phyloP scores from a whole-genome alignment of 495 filamentous ascomycete species.

The Penicillium lividum region DNA sequence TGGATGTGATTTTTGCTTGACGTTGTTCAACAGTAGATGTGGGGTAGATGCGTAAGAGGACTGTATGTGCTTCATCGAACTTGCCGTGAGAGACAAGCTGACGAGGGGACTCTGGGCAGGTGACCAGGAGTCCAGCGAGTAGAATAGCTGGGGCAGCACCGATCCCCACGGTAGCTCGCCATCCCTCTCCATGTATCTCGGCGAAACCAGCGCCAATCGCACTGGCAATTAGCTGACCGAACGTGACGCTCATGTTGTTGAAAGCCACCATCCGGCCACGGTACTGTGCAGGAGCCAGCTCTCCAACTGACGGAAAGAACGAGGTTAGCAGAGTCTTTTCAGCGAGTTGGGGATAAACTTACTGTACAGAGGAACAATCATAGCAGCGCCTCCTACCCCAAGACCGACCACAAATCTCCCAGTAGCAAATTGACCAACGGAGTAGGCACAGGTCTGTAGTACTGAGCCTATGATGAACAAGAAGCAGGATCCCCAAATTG shows the following conservation, averaged over 20 bases:
- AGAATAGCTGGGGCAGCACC: slow-evolving; percentile 49
- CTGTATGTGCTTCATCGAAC: slow-evolving; percentile 34
- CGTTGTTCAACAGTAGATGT: slow-evolving; percentile 38
- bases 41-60: slow-evolving; percentile 40
- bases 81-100: slow-evolving; percentile 49
- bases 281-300: slow-evolving; percentile 51
- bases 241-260: slow-evolving; percentile 57
- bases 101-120: slow-evolving; percentile 53
- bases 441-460: slow-evolving; percentile 45
- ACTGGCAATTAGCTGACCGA: slow-evolving; percentile 53
- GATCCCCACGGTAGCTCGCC: slow-evolving; percentile 52
- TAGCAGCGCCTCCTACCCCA: slow-evolving; percentile 55
- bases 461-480: slow-evolving; percentile 48
- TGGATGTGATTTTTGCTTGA: slow-evolving; percentile 37
- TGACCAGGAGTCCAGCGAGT: slow-evolving; percentile 40
- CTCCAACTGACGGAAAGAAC: slow-evolving; percentile 30
- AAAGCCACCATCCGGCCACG: slow-evolving; percentile 56
- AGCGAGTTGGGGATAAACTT: not conserved
- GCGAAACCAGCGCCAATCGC: slow-evolving; percentile 54
- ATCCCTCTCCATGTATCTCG: slow-evolving; percentile 41
- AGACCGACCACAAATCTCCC: slow-evolving; percentile 53
- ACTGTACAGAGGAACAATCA: slow-evolving; percentile 48
- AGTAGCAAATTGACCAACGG: slow-evolving; percentile 49
- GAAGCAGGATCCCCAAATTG: slow-evolving; percentile 48
- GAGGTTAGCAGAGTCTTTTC: not conserved